phyloP scores from a whole-genome alignment of 208 protist genomes.

The Blechomonas ayalai region DNA sequence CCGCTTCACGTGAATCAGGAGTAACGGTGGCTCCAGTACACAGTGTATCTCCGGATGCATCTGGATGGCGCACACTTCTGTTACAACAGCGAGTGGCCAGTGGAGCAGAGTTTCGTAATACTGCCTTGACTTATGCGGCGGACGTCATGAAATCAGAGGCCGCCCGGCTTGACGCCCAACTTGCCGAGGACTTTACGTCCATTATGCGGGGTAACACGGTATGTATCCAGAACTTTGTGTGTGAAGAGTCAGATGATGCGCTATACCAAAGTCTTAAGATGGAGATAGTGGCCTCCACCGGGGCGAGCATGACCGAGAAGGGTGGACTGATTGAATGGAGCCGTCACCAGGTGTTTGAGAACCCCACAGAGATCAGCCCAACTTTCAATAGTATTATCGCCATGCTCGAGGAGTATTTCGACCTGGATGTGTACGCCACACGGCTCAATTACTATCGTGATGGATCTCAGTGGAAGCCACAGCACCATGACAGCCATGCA shows the following conservation, averaged over 20 bases:
- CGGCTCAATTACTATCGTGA: conserved; percentile 91
- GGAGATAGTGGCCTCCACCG: conserved; percentile 66
- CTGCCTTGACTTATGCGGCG: conserved; percentile 49
- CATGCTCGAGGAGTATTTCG: conserved; percentile 86
- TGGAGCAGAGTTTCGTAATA: conserved; percentile 52
- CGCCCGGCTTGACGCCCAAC: conserved; percentile 58
- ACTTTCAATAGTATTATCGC: conserved; percentile 83
- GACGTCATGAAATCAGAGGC: conserved; percentile 56
- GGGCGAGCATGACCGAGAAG: conserved; percentile 33
- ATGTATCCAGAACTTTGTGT: conserved; percentile 85
- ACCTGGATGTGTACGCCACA: conserved; percentile 87
- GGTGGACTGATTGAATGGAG: conserved; percentile 88
- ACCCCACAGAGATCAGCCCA: conserved; percentile 70
- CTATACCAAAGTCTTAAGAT: conserved; percentile 62
- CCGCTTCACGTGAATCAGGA: no score
- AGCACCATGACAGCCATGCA: conserved; percentile 92
- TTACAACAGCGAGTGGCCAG: conserved; percentile 27
- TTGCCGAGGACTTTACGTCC: conserved; percentile 63
- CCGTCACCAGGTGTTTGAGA: conserved; percentile 89
- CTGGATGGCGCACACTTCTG: conserved; percentile 40
- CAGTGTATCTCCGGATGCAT: no score
- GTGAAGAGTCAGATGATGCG: conserved; percentile 31
- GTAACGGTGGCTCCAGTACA: no score
- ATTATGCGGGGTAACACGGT: conserved; percentile 72
- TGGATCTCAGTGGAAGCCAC: conserved; percentile 89